These are phyloP conservation scores for Rhizophagus sp. DNA, from an alignment of 192 early-diverging fungal species.

Conservation along the genomic window DNA sequence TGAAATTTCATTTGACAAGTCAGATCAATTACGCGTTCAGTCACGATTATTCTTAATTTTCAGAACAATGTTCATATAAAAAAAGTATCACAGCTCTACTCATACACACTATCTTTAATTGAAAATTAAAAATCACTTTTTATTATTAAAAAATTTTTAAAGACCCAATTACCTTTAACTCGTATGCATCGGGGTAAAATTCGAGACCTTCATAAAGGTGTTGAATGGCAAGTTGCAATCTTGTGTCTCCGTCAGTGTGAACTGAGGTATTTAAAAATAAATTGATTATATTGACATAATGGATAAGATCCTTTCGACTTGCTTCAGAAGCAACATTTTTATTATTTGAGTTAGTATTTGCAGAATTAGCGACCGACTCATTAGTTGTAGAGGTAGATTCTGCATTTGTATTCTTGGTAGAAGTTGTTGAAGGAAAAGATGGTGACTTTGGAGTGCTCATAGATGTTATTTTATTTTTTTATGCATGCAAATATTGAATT, in stretches of 20 bases:
- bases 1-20: not conserved
- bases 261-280: not conserved
- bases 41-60: not conserved
- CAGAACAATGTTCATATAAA: not conserved
- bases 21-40: constrained; percentile 3
- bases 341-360: not conserved
- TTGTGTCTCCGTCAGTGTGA: not conserved
- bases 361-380: not conserved
- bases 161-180: constrained; percentile 4
- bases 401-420: not conserved
- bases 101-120: not conserved
- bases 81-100: too few species aligned
- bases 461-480: not conserved
- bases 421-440: not conserved
- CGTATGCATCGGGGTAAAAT: constrained; percentile 7
- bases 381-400: not conserved
- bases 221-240: constrained; percentile 15
- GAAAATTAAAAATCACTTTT: not conserved
- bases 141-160: not conserved
- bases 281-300: constrained; percentile 9
- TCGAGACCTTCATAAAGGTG: not conserved
- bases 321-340: not conserved
- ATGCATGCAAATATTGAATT: too few species aligned
- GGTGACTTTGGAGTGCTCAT: not conserved
- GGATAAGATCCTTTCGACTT: not conserved